Conservation (phyloP, 371 early-diverging fungal genomes). For the Haplosporangium sp. region DNA sequence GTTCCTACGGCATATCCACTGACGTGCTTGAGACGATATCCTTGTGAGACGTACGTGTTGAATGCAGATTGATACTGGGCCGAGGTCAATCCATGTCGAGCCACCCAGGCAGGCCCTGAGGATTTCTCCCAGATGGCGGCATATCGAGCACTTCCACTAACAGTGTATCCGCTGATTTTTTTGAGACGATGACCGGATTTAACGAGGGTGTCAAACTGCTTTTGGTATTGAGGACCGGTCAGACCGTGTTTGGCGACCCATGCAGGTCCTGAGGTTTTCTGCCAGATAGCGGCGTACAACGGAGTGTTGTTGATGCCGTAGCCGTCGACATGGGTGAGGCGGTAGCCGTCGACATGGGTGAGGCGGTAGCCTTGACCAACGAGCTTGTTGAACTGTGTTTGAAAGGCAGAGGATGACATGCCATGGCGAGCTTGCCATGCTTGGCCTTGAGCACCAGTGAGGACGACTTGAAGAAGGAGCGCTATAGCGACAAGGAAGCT, state of each 20-base stretch:
- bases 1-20: constrained; percentile 11
- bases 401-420: constrained; percentile 1
- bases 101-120: constrained; percentile 10
- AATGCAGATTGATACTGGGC: constrained; percentile 2
- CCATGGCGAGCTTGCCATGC: constrained; percentile 3
- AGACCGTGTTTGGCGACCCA: constrained; percentile 11
- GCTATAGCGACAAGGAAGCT: constrained; percentile 3
- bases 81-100: constrained; percentile 1
- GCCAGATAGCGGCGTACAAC: constrained; percentile 5
- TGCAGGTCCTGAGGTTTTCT: constrained; percentile 1
- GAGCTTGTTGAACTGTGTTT: constrained; percentile 5
- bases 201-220: not conserved
- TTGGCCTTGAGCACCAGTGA: constrained; percentile 8
- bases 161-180: constrained; percentile 6
- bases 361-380: constrained; percentile 1
- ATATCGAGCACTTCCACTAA: constrained; percentile 3
- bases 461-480: constrained; percentile 1
- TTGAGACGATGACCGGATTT: constrained; percentile 2
- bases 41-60: constrained; percentile 1
- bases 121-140: constrained; percentile 12
- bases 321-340: constrained; percentile 3
- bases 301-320: constrained; percentile 4
- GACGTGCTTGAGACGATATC: constrained; percentile 8
- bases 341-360: constrained; percentile 1
- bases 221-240: constrained; percentile 3